A percentile compares a stretch with the other conserved stretches of the same genome.
These are phyloP conservation scores for Penicillium sp. DNA, from an alignment of 2,329 filamentous ascomycete species.

Conservation along the genomic window DNA sequence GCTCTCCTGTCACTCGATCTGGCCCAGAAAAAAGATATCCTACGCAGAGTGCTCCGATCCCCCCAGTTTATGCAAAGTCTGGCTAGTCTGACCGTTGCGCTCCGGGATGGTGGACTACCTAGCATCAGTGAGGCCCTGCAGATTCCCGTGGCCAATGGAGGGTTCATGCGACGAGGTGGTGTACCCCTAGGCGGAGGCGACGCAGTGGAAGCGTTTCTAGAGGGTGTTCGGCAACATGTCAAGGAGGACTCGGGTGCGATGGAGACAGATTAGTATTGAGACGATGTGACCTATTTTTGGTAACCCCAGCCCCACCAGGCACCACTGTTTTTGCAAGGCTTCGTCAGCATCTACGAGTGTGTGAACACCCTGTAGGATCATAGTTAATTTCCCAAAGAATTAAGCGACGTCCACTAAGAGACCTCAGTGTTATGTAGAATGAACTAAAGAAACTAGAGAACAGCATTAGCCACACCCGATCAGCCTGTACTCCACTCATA, in stretches of 20 bases:
- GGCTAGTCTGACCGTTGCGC: slow-evolving; percentile 77
- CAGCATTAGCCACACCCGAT: not conserved
- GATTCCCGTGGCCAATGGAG: slow-evolving; percentile 79
- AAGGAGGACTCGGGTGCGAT: slow-evolving; percentile 47
- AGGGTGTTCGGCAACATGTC: slow-evolving; percentile 79
- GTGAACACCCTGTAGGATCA: not conserved
- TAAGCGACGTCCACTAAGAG: not conserved
- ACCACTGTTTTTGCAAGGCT: slow-evolving; percentile 15
- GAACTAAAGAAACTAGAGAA: not conserved
- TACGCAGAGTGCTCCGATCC: slow-evolving; percentile 79
- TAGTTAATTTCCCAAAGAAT: not conserved
- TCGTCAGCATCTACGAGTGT: slow-evolving; percentile 12
- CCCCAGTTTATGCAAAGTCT: slow-evolving; percentile 90
- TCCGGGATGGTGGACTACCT: slow-evolving; percentile 86
- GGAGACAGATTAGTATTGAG: slow-evolving; percentile 41
- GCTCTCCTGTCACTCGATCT: slow-evolving; percentile 71
- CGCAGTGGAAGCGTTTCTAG: slow-evolving; percentile 85
- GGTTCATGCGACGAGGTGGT: slow-evolving; percentile 71
- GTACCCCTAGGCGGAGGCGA: slow-evolving; percentile 85
- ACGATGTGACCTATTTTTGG: slow-evolving; percentile 19
- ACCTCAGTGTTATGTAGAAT: not conserved
- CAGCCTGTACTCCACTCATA: not conserved
- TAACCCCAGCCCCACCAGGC: slow-evolving; percentile 17
- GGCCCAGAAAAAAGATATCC: slow-evolving; percentile 73
- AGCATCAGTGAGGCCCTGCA: slow-evolving; percentile 83